Evolutionary conservation across 1,284 basidiomycete genomes (phyloP).

Genomic region (Rhodotorula sp.): DNA sequence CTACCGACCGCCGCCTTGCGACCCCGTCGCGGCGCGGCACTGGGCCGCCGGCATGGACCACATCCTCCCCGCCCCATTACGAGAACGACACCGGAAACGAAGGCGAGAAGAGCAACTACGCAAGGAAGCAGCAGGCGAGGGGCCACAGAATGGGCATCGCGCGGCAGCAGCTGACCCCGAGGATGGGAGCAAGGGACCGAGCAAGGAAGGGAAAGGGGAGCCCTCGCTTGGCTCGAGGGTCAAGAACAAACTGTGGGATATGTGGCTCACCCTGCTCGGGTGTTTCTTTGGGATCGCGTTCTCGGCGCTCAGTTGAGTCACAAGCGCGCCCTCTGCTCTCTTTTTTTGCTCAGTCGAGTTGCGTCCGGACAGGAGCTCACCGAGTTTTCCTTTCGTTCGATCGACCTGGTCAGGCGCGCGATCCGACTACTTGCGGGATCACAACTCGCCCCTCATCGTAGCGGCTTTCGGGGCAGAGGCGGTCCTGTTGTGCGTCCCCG

Average conservation of each 20-base stretch:
- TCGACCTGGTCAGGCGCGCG: constrained; percentile 3
- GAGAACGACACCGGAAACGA: constrained; percentile 5
- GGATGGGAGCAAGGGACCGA: background rate
- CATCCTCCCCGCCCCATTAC: constrained; percentile 4
- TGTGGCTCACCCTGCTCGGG: constrained; percentile 19
- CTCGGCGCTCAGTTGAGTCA: constrained; percentile 15
- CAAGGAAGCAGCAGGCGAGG: background rate
- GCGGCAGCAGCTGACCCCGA: background rate
- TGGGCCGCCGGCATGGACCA: background rate
- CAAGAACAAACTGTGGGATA: constrained; percentile 10
- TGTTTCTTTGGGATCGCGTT: constrained; percentile 20
- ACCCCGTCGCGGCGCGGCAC: background rate
- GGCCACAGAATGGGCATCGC: background rate
- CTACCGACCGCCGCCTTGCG: constrained; percentile 15
- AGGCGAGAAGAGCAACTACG: background rate
- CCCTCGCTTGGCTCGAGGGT: constrained; percentile 1
- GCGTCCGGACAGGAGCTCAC: no score
- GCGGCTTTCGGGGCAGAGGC: constrained; percentile 46
- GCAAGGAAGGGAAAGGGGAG: background rate
- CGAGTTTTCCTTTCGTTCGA: no score
- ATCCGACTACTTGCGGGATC: constrained; percentile 11
- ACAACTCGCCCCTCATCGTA: constrained; percentile 33
- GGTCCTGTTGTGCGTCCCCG: constrained; percentile 33
- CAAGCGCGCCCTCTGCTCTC: background rate
- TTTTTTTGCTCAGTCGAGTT: no score